Evolutionary conservation across 306 rosid genomes (phyloP), one percentile per base, ranked within the genome.

Genomic region (Morella rubra): DNA sequence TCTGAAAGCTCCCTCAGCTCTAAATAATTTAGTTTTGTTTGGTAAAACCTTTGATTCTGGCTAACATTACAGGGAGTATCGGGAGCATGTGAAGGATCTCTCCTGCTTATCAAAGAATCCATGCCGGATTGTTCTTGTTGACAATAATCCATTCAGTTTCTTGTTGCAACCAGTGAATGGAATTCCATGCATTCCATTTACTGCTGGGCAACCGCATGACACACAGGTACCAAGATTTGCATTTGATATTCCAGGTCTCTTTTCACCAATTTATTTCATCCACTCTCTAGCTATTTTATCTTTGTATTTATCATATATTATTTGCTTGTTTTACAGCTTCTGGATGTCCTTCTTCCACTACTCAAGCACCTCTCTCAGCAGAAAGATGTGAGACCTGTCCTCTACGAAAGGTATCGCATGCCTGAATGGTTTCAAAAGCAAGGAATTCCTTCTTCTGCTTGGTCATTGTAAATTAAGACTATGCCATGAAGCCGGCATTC

Each of bases 361-460:
- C 93, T 95, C 61, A 88, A 88, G 88, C 85, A 79, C 56, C 97
- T 95, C 44, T 84, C 96, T 22, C 74, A 67, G 77, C 87, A 83
- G 87, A 86, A 86, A 64, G 97, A 95, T 69, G 97, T 92, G 67
- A 85, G 96, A 69, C 90, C 95, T 49, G 47, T 84, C 69, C 98
- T 92, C 41, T 79, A 84, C 68, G 91, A 90, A 32, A 90, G 78
- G 80, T 95, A 89, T 75, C 96, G 85, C 80, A 95, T 95, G 98
- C 81, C 97, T 41, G 98, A 95, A 74, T 95, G 98, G 98, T 92
- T 95, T 86, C 96, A 84, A 76, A 86, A 84, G 85, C 97, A 92
- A 75, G 97, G 98, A 76, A 79, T 89, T 81, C 94, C 91, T 53
- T 70, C 91, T 81, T 77, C 91, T 14, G 66, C 89, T 69, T 89